Evolutionary conservation across 192 early-diverging fungal genomes (phyloP).

Genomic region (Entophlyctis luteolus): DNA sequence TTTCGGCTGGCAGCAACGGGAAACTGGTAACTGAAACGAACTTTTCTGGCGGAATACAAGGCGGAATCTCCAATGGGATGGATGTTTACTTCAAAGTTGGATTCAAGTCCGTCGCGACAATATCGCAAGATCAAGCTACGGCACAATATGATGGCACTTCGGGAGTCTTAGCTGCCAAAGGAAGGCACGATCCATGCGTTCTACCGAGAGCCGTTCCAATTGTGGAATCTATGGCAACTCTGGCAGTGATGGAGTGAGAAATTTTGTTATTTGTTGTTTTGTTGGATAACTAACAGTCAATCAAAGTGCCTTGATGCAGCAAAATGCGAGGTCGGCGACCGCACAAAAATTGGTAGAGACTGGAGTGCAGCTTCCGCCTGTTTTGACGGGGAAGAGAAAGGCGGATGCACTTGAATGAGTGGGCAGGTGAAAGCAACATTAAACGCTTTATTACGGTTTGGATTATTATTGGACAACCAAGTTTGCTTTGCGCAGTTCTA

Average conservation of each 20-base stretch:
- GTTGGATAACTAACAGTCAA: not conserved
- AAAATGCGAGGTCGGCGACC: slow-evolving; percentile 5
- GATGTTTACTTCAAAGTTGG: slow-evolving; percentile 95
- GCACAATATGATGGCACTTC: slow-evolving; percentile 76
- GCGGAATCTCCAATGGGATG: slow-evolving; percentile 96
- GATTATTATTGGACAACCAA: not conserved
- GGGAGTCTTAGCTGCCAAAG: slow-evolving; percentile 84
- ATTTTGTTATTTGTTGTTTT: not conserved
- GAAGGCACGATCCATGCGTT: slow-evolving; percentile 96
- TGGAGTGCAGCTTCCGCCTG: slow-evolving; percentile 4
- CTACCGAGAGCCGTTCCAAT: slow-evolving; percentile 95
- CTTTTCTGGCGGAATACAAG: slow-evolving; percentile 89
- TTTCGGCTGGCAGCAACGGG: slow-evolving; percentile 58
- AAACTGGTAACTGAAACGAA: slow-evolving; percentile 84
- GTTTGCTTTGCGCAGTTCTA: slow-evolving; percentile 13
- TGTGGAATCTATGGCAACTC: slow-evolving; percentile 93
- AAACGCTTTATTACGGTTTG: not conserved
- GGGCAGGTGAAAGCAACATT: not conserved
- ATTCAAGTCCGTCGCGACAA: slow-evolving; percentile 96
- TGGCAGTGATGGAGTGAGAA: slow-evolving; percentile 86
- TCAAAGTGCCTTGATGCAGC: slow-evolving; percentile 14
- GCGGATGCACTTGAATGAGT: not conserved
- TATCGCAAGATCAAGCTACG: slow-evolving; percentile 84
- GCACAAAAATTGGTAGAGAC: not conserved
- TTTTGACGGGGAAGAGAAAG: not conserved